phyloP scores from a whole-genome alignment of 1,139 yeast genomes.

The Yarrowia galli region DNA sequence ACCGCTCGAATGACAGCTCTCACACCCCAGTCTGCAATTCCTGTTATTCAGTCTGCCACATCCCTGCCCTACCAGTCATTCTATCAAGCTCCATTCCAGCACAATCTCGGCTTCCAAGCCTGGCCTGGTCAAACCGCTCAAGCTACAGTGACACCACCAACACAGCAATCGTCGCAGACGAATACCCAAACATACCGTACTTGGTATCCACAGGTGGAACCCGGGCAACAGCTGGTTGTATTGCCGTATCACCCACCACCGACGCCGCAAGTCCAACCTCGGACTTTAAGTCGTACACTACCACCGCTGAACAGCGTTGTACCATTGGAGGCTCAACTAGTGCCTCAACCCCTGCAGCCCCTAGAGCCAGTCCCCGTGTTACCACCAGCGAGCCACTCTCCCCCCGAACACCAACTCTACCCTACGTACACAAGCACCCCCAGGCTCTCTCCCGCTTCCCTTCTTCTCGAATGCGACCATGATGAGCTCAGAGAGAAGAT shows the following conservation, averaged over 20 bases:
- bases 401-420: neutral
- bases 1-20: neutral
- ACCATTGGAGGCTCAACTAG: neutral
- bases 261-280: neutral
- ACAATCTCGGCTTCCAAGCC: neutral
- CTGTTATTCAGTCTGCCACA: neutral
- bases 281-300: neutral
- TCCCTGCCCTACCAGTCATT: neutral
- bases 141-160: neutral
- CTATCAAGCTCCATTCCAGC: conserved; percentile 6
- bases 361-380: neutral
- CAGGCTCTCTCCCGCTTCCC: neutral
- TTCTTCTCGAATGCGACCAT: neutral
- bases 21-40: neutral
- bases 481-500: neutral
- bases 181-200: neutral
- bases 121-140: neutral
- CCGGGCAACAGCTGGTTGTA: neutral
- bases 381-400: neutral
- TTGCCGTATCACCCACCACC: neutral
- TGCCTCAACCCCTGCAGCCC: neutral
- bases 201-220: neutral
- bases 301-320: neutral
- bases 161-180: neutral
- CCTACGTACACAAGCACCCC: conserved; percentile 1